Base-by-base conservation (phyloP, 108 stramenopile species). In the Cylindrotheca closterium region DNA sequence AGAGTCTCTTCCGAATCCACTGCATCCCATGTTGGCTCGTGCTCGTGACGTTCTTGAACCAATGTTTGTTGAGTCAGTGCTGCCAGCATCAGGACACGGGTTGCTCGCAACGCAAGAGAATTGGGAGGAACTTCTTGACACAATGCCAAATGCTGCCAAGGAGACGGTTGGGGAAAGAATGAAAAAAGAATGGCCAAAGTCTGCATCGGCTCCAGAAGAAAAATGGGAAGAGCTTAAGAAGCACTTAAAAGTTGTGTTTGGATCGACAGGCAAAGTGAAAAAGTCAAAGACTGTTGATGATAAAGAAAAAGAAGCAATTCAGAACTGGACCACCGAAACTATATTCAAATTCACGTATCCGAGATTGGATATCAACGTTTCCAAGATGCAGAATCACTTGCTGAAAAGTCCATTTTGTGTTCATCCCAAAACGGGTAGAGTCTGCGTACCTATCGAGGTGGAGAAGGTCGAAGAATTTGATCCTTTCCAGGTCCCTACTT, bases 341-440 rank as follows among this genome's bases (percentile, higher is more conserved):
- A 97, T 99, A 25, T 96, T 99, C 77, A 67, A 65, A 49, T 80
- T 97, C 59, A 82, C 86, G 2, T 99, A 99, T 71, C 98, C 99
- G 0, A 90, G 99, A 2, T 78, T 99, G 63, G 99, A 99, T 85
- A 97, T 97, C 67, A 99, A 99, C 79, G 99, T 99, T 17, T 98
- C 98, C 59, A 99, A 97, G 71, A 83, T 86, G 78, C 87, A 88
- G 56, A 99, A 99, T 81, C 99, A 99, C 87, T 94, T 99, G 81
- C 87, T 99, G 58, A 99, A 99, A 62, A 81, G 78, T 69, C 99
- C 99, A 21, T 99, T 99, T 75, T 96, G 95, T 58, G 95, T 98
- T 10, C 99, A 99, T 82, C 99, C 99, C 47, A 99, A 99, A 70
- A 96, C 96, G 3, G 91, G 98, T 24, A 79, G 98, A 24, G 99